Evolutionary conservation across 1,139 yeast genomes (phyloP).

Genomic region (Suhomyces panamericanus): DNA sequence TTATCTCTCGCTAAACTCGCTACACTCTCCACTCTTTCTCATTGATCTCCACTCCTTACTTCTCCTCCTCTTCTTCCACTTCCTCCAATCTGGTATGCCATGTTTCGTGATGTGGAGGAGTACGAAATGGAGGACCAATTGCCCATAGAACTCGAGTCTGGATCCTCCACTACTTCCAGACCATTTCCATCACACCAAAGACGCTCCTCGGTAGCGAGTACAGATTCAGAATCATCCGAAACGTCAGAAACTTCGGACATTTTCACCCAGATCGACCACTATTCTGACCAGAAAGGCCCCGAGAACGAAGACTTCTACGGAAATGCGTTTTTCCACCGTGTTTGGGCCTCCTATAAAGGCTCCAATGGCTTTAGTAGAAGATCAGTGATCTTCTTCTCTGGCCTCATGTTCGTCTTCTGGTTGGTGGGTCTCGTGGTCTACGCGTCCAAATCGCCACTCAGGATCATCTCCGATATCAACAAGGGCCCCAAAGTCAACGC

Average conservation of each 20-base stretch:
- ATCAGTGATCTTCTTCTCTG: slow-evolving; percentile 9
- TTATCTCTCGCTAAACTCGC: not conserved
- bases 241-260: slow-evolving; percentile 25
- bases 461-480: slow-evolving; percentile 21
- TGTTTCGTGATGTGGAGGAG: slow-evolving; percentile 17
- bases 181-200: not conserved
- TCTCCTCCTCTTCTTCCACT: not conserved
- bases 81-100: not conserved
- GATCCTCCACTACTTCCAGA: not conserved
- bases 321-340: slow-evolving; percentile 28
- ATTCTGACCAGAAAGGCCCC: slow-evolving; percentile 14
- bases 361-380: slow-evolving; percentile 12
- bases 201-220: not conserved
- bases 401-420: slow-evolving; percentile 26
- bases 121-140: slow-evolving; percentile 27
- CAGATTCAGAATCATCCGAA: slow-evolving; percentile 23
- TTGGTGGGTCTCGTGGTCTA: slow-evolving; percentile 30
- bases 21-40: not conserved
- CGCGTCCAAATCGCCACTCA: slow-evolving; percentile 27
- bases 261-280: slow-evolving; percentile 32
- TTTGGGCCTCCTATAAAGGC: slow-evolving; percentile 22
- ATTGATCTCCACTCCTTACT: not conserved
- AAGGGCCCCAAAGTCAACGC: slow-evolving; percentile 32
- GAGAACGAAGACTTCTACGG: slow-evolving; percentile 26
- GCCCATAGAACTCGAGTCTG: slow-evolving; percentile 5